Evolutionary conservation across 768 basidiomycete species (phyloP), one percentile per base, ranked within the genome.

Genomic region (Gautieria morchelliformis): DNA sequence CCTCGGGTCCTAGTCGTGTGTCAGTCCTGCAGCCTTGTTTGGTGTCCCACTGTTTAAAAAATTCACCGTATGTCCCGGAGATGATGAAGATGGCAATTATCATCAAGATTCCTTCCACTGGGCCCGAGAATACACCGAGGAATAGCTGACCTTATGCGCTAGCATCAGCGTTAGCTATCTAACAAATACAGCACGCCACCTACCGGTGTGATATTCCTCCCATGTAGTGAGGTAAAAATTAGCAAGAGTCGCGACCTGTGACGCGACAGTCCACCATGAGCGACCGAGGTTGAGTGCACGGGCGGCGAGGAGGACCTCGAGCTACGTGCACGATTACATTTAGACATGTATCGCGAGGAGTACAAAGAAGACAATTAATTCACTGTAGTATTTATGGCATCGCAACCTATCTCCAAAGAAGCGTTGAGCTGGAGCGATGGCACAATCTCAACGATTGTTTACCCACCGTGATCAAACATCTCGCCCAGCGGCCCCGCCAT

Each of bases 401-500:
- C 93, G 65, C 89, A 93, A 4, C 89, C 88, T 90, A 46, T 14
- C 35, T 37, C 35, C 35, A 33, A 19, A 5, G 48, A 22, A 63
- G 37, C 8, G 17, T 47, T 47, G 46, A 10, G 33, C 53, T 24
- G 6, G 6, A 52, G 27, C 33, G 52, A 44, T 46, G 20, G 17
- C 20, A 44, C 10, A 12, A n/a, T 44, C 42, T 44, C 42, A 22
- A 17, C 30, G 30, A 37, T 30, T 15, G 22, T 46, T 41, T 40
- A 64, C 75, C 50, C 63, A 86, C 93, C 95, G 70, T 98, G 96
- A 67, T 99, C 96, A 69, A 99, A 99, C 84, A 98, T 86, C 69
- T 99, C 90, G 17, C 96, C 96, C 33, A 98, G 73, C 24, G 95
- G 95, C 5, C 96, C 91, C n/a, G 93, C 88, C 90, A 96, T 98